These are phyloP conservation scores for Globisporangium cylindrosporum DNA, from an alignment of 352 stramenopile genomes.

Conservation along the genomic window DNA sequence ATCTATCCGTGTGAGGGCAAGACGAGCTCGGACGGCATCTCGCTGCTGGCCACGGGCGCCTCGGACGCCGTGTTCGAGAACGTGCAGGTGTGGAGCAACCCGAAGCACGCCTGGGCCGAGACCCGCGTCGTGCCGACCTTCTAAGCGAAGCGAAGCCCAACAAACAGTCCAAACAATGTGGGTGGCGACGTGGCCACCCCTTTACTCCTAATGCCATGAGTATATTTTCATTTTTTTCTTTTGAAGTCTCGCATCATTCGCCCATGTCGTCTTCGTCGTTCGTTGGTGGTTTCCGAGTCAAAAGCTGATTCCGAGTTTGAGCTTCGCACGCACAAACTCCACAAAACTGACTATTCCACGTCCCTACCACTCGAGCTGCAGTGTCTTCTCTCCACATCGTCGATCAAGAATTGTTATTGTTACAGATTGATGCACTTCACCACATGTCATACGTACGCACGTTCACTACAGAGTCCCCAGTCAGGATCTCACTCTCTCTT, in stretches of 20 bases:
- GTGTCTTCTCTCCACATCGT: no score
- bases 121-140: conserved; percentile 33
- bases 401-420: not conserved
- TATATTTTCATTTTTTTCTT: not conserved
- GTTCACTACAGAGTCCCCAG: not conserved
- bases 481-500: not conserved
- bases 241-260: no score
- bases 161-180: not conserved
- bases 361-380: no score
- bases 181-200: not conserved
- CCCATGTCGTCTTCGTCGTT: no score
- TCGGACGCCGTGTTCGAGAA: conserved; percentile 46
- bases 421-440: no score
- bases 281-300: no score
- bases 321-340: no score
- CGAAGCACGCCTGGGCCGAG: conserved; percentile 58
- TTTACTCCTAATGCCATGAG: not conserved
- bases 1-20: conserved; percentile 59
- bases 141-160: conserved; percentile 14
- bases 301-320: no score
- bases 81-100: conserved; percentile 61
- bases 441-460: not conserved
- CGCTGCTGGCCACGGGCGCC: conserved; percentile 35
- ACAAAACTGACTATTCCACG: no score
- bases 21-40: conserved; percentile 53